Evolutionary conservation across 345 rosid genomes (phyloP).

Genomic region (Euphorbia peplus): DNA sequence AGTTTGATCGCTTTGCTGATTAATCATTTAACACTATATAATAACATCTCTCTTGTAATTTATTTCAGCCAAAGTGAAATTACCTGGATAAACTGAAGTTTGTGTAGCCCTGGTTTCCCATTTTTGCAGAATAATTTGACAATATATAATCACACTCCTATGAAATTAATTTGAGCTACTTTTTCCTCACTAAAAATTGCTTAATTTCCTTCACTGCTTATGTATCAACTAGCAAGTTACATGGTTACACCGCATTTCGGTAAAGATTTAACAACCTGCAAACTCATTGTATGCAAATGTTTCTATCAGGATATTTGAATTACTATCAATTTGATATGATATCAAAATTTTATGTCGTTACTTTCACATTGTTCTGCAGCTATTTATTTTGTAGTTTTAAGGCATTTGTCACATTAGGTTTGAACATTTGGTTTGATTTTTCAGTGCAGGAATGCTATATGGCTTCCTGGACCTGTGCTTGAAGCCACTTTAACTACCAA

Average conservation of each 20-base stretch:
- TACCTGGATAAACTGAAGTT: background rate
- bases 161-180: background rate
- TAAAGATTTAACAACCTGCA: background rate
- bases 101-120: background rate
- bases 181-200: background rate
- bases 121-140: background rate
- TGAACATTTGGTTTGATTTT: constrained; percentile 17
- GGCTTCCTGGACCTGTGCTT: constrained; percentile 91
- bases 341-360: background rate
- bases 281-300: background rate
- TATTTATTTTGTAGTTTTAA: background rate
- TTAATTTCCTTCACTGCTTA: background rate
- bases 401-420: background rate
- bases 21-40: background rate
- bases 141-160: background rate
- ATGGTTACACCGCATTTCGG: background rate
- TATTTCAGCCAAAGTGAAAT: background rate
- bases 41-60: background rate
- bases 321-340: background rate
- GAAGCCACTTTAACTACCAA: constrained; percentile 82
- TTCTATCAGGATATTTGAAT: background rate
- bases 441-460: constrained; percentile 91
- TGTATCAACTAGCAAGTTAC: background rate
- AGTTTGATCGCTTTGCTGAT: background rate
- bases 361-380: background rate